Evolutionary conservation across 1,284 basidiomycete genomes (phyloP).

Genomic region (Sanghuangporus sanghuang): DNA sequence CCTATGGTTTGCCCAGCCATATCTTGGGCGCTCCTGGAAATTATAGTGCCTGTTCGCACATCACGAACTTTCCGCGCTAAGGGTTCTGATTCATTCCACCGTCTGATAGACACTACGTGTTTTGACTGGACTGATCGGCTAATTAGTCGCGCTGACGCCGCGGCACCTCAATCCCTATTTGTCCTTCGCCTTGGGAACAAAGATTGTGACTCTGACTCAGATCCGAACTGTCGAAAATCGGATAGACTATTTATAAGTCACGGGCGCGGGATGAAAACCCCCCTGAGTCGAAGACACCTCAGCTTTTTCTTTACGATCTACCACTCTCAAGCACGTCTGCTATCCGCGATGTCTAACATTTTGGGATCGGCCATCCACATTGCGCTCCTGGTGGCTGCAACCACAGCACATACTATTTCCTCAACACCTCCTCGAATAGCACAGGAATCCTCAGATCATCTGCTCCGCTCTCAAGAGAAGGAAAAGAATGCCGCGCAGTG

Average conservation of each 20-base stretch:
- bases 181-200: neutral
- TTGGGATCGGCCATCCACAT: neutral
- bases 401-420: constrained; percentile 9
- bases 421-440: constrained; percentile 11
- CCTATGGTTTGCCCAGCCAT: neutral
- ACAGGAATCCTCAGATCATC: constrained; percentile 6
- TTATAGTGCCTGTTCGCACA: neutral
- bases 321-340: neutral
- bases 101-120: neutral
- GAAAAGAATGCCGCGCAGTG: neutral
- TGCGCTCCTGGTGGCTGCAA: constrained; percentile 1
- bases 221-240: neutral
- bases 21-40: neutral
- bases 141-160: neutral
- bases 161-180: neutral
- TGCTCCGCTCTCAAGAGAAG: neutral
- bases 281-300: neutral
- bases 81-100: neutral
- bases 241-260: neutral
- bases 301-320: neutral
- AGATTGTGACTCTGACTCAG: constrained; percentile 5
- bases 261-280: neutral
- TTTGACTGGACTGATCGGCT: neutral
- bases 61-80: neutral
- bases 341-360: neutral